Evolutionary conservation across 2,329 filamentous ascomycete genomes (phyloP).

Genomic region (Fusarium kyushuense): DNA sequence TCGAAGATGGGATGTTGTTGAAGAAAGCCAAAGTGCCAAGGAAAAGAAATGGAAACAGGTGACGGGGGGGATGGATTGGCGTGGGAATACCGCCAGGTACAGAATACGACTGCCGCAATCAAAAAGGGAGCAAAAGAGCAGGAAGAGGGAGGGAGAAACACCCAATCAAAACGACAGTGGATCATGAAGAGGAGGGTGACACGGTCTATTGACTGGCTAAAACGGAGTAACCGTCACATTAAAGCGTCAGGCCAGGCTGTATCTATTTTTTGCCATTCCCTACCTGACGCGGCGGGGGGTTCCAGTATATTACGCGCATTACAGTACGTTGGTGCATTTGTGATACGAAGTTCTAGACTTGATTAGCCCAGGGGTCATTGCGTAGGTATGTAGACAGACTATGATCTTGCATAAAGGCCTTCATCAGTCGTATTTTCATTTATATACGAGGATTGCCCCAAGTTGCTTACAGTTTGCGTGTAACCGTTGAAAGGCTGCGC

Average conservation of each 20-base stretch:
- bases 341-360: constrained; percentile 18
- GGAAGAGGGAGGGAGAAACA: constrained; percentile 32
- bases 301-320: constrained; percentile 37
- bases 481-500: constrained; percentile 6
- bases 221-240: constrained; percentile 23
- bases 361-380: constrained; percentile 19
- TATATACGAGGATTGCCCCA: background rate
- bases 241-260: constrained; percentile 26
- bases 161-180: constrained; percentile 35
- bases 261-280: constrained; percentile 29
- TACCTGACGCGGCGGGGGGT: constrained; percentile 5
- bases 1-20: constrained; percentile 38
- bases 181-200: constrained; percentile 37
- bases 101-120: constrained; percentile 30
- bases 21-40: constrained; percentile 44
- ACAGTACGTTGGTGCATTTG: background rate
- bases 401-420: background rate
- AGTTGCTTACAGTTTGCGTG: too few relatives aligned
- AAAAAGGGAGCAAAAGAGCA: constrained; percentile 26
- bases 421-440: background rate
- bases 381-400: background rate
- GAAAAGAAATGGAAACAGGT: constrained; percentile 39
- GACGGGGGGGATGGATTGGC: constrained; percentile 29
- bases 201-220: constrained; percentile 33
- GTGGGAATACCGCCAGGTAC: constrained; percentile 22